A percentile compares a stretch with the other conserved stretches of the same genome.
These are phyloP conservation scores for Rutstroemia sp. DNA, from an alignment of 2,329 filamentous ascomycete genomes.

Conservation along the genomic window DNA sequence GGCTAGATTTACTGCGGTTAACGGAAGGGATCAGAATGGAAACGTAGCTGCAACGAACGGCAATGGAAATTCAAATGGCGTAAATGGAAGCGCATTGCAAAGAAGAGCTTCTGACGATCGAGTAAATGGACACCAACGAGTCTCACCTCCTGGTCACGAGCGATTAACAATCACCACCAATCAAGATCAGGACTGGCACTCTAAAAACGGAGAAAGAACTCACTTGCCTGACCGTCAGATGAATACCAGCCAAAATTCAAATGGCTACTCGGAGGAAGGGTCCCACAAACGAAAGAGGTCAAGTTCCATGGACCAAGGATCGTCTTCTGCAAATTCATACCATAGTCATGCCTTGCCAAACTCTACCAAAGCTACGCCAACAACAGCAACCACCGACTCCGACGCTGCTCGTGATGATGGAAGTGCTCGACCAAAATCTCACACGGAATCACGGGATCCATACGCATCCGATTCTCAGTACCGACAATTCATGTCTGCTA, in stretches of 20 bases:
- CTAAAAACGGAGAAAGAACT: conserved; percentile 21
- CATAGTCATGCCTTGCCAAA: conserved; percentile 30
- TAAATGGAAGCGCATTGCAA: conserved; percentile 17
- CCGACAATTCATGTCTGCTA: conserved; percentile 18
- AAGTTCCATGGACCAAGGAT: conserved; percentile 44
- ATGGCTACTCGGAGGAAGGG: conserved; percentile 30
- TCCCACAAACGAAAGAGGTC: conserved; percentile 65
- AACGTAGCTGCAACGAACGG: background rate
- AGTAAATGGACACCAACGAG: conserved; percentile 25
- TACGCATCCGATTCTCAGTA: conserved; percentile 23
- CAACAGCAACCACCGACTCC: conserved; percentile 28
- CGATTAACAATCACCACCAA: conserved; percentile 28
- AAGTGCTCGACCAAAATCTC: conserved; percentile 34
- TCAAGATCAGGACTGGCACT: conserved; percentile 27
- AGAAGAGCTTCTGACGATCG: conserved; percentile 27
- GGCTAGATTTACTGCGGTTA: conserved; percentile 31
- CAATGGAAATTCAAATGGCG: conserved; percentile 6
- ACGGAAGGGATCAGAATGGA: conserved; percentile 23
- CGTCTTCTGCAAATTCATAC: conserved; percentile 30
- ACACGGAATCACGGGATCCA: conserved; percentile 30
- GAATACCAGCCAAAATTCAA: conserved; percentile 16
- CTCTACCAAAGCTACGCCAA: conserved; percentile 29
- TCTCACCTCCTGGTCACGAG: conserved; percentile 28
- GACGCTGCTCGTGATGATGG: conserved; percentile 30
- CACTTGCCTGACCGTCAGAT: conserved; percentile 10